Evolutionary conservation across 805 yeast species (phyloP).

Genomic region (Cyberlindnera nakhonratchasimensis): DNA sequence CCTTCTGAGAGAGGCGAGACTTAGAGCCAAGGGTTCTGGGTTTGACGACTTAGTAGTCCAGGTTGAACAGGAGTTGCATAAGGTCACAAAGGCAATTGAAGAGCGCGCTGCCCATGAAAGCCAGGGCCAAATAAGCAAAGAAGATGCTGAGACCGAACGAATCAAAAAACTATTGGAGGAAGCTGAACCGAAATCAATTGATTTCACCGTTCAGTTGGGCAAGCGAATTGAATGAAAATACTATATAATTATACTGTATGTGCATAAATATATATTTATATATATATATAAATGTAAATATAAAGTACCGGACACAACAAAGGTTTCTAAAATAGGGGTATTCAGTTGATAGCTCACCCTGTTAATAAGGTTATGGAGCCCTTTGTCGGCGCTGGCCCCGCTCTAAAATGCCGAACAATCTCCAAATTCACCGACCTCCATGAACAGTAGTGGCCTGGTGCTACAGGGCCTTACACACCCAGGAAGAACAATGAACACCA

Average conservation of each 20-base stretch:
- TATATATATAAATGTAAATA: not conserved
- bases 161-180: constrained; percentile 14
- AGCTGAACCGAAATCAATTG: constrained; percentile 5
- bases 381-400: too few species aligned
- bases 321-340: too few species aligned
- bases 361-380: too few species aligned
- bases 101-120: constrained; percentile 17
- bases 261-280: not conserved
- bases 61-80: constrained; percentile 63
- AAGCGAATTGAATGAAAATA: constrained; percentile 2
- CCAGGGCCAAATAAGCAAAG: constrained; percentile 21
- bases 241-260: too few species aligned
- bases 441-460: too few species aligned
- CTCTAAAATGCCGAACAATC: too few species aligned
- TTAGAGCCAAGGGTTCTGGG: constrained; percentile 64
- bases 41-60: constrained; percentile 58
- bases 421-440: too few species aligned
- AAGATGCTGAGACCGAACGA: constrained; percentile 19
- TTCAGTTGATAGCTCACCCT: too few species aligned
- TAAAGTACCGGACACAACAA: not conserved
- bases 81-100: constrained; percentile 34
- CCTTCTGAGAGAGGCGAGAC: constrained; percentile 62
- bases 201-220: constrained; percentile 15
- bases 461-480: too few species aligned
- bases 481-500: too few species aligned